Evolutionary conservation across 208 protist genomes (phyloP).

Genomic region (Trypanosoma conorhini): DNA sequence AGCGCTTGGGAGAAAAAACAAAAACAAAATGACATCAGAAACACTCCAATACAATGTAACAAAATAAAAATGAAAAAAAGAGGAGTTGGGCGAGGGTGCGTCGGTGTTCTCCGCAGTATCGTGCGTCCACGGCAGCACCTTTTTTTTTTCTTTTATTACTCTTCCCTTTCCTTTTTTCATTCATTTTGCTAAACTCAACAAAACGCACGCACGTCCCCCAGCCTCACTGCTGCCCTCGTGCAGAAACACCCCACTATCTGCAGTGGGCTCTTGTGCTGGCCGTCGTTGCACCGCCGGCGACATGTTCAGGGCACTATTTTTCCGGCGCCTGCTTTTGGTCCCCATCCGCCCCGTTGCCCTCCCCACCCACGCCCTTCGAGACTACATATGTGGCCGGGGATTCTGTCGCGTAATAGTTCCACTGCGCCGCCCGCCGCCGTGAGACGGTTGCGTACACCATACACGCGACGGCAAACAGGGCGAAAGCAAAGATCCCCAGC

Average conservation of each 20-base stretch:
- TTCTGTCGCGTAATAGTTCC: neutral
- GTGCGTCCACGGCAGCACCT: no score
- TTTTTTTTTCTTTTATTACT: no score
- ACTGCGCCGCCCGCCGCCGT: neutral
- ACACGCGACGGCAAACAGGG: neutral
- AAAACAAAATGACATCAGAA: constrained; percentile 16
- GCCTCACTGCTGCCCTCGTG: no score
- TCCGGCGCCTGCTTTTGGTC: neutral
- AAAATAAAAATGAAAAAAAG: constrained; percentile 19
- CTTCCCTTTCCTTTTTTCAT: no score
- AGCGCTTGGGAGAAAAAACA: neutral
- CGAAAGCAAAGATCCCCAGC: neutral
- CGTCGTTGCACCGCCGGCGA: neutral
- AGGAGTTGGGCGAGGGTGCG: no score
- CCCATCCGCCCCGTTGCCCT: neutral
- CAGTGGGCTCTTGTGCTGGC: neutral
- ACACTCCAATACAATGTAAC: neutral
- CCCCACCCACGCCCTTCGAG: neutral
- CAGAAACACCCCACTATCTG: neutral
- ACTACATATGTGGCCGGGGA: neutral
- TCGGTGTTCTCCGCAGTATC: no score
- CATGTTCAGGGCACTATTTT: neutral
- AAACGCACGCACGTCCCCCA: neutral
- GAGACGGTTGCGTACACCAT: constrained; percentile 1
- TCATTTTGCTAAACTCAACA: no score